Base-by-base conservation (phyloP, 352 stramenopile genomes). In the Globisporangium iwayamae region DNA sequence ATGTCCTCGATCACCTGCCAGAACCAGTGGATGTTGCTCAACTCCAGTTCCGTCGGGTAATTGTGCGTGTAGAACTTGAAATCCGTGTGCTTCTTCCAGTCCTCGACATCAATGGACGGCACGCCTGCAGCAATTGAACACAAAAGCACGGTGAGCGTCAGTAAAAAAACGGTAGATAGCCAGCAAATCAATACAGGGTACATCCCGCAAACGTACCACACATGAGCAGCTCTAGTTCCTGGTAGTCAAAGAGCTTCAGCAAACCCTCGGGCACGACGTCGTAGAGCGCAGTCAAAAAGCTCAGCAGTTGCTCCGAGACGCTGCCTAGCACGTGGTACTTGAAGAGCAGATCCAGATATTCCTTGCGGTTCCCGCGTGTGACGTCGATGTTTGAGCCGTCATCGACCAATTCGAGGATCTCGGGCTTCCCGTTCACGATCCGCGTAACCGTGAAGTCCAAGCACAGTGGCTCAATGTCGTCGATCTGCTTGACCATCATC, bases 211-310 rank as follows among this genome's bases (percentile, higher is more conserved):
- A 63, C 65, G 41, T 72, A 70, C 96, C 97, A 75, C 96, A 99
- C 84, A 99, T 97, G 3, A 99, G 78, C 48, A 99, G 69, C 72
- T 99, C 97, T 0, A 99, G 81, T 72, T 99, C 96, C 75, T 99
- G 96, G 74, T 98, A 99, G 72, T 99, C 96, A 77, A 99, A 99
- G 10, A 99, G 76, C 50, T 97, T 98, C 30, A 99, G 77, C 43
- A 99, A 73, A 16, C 93, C 88, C 66, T 99, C 94, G 0, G 97
- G 96, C 30, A 99, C 93, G 8, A 99, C 94, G 63, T 99, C 96
- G 69, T 98, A 99, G 39, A 99, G 96, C 13, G 96, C 81, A 4
- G 82, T 88, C 48, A 94, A 65, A 46, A 94, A 90, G 0, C 73
- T 90, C 56, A 94, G 85, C 16, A 99, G 63, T 67, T 99, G 96